These are phyloP conservation scores for Stemphylium beticola DNA, from an alignment of 2,329 filamentous ascomycete genomes.

Conservation along the genomic window DNA sequence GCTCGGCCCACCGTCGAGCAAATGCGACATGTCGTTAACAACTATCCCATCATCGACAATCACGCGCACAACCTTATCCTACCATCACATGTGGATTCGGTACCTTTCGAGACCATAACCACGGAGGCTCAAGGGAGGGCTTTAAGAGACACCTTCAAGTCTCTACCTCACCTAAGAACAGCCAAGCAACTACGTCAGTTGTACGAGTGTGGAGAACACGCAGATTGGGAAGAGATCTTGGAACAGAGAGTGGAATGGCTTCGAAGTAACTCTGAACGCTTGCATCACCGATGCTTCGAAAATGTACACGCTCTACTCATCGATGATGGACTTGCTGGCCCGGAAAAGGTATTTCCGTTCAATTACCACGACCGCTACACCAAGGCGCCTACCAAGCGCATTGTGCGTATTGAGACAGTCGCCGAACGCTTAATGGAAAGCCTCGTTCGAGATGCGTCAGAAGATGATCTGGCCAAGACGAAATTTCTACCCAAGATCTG, in stretches of 20 bases:
- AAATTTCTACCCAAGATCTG: slow-evolving; percentile 48
- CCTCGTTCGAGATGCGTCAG: slow-evolving; percentile 49
- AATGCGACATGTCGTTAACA: slow-evolving; percentile 42
- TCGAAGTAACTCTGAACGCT: slow-evolving; percentile 56
- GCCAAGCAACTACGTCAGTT: slow-evolving; percentile 70
- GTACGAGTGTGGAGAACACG: slow-evolving; percentile 63
- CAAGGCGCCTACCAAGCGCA: slow-evolving; percentile 68
- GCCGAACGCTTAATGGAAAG: slow-evolving; percentile 68
- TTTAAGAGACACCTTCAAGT: slow-evolving; percentile 65
- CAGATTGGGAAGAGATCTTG: slow-evolving; percentile 66
- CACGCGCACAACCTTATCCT: slow-evolving; percentile 74
- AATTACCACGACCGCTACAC: slow-evolving; percentile 67
- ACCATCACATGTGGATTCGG: slow-evolving; percentile 54
- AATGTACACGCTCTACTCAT: slow-evolving; percentile 77
- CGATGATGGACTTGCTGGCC: slow-evolving; percentile 73
- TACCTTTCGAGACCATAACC: slow-evolving; percentile 67
- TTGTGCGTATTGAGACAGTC: slow-evolving; percentile 77
- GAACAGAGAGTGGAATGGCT: slow-evolving; percentile 57
- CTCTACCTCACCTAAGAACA: slow-evolving; percentile 73
- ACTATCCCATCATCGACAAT: slow-evolving; percentile 71
- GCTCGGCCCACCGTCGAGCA: slow-evolving; percentile 39
- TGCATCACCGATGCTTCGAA: slow-evolving; percentile 69
- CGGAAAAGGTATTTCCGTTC: slow-evolving; percentile 64
- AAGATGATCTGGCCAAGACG: slow-evolving; percentile 41
- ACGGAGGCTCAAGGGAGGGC: slow-evolving; percentile 76